Evolutionary conservation across 2,329 filamentous ascomycete genomes (phyloP), one percentile per base, ranked within the genome.

Genomic region (Berkeleyomyces basicola): DNA sequence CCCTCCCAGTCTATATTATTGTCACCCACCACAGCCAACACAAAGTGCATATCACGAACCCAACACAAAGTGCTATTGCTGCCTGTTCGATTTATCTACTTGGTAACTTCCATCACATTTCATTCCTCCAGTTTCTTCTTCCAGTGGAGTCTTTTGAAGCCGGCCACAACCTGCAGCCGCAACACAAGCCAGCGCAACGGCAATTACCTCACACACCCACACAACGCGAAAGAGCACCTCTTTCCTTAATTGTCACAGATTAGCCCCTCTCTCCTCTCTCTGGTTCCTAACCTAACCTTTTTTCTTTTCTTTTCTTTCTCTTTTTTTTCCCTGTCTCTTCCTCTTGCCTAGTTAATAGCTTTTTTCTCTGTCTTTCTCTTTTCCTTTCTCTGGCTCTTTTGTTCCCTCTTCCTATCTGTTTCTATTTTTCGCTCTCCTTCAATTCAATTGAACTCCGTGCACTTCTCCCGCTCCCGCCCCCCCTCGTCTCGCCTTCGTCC

Each of bases 191-290:
- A 39, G 37, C 49, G 36, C 31, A 53, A 53, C 14, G 59, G 46
- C 59, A 47, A 49, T 53, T 61, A 49, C 59, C 49, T 61, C 59
- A 59, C 44, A 14, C 46, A 61, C 16, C 23, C 44, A 31, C 37
- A 61, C 46, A 40, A 53, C 39, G 46, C 16, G 44, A 44, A 51
- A 61, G 59, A 47, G 49, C 46, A 61, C 44, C 46, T 61, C 59
- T 61, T 61, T 61, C 59, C 59, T 61, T 61, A 61, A 61, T 40
- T 61, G 59, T 61, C 59, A 61, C 42, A 61, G 59, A 59, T 59
- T 59, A 46, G 58, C 58, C 58, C 58, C 58, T 59, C 58, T 39
- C 55, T 36, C 10, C 58, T 43, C 11, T 46, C 33, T 36, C 31
- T 47, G 4, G 36, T 16, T 44, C 31, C 40, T 44, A 23, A 23